These are phyloP conservation scores for Amoebophrya sp. DNA, from an alignment of 169 alveolate genomes.

Conservation along the genomic window DNA sequence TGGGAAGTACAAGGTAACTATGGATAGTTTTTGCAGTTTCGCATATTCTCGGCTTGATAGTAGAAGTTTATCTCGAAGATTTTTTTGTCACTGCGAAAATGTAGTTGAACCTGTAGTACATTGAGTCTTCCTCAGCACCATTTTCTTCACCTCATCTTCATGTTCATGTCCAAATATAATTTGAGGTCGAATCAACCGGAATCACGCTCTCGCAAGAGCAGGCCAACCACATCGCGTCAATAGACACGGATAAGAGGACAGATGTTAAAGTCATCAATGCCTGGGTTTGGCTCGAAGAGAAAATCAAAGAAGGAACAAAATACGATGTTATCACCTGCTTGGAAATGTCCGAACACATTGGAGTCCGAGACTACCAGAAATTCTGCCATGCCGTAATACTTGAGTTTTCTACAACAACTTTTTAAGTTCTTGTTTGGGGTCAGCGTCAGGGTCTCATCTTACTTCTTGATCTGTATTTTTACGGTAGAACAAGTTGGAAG, in stretches of 20 bases:
- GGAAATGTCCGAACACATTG: slow-evolving; percentile 40
- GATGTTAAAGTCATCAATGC: background rate
- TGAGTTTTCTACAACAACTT: background rate
- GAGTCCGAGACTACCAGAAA: slow-evolving; percentile 26
- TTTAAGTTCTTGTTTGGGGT: background rate
- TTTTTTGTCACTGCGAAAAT: too few species aligned
- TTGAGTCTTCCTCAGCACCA: too few species aligned
- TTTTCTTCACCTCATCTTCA: too few species aligned
- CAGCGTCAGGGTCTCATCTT: background rate
- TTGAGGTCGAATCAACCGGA: background rate
- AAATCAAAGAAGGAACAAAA: background rate
- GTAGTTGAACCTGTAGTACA: too few species aligned
- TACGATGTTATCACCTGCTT: slow-evolving; percentile 27
- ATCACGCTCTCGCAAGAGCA: slow-evolving; percentile 23
- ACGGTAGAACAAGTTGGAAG: too few species aligned
- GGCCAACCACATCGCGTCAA: background rate
- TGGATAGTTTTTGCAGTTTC: too few species aligned
- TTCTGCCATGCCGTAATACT: slow-evolving; percentile 13
- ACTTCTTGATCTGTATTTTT: background rate
- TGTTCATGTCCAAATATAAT: background rate
- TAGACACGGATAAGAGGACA: slow-evolving; percentile 11
- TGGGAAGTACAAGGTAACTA: background rate
- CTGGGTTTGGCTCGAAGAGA: background rate
- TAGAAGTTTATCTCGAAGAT: too few species aligned
- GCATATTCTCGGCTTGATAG: too few species aligned